phyloP scores from a whole-genome alignment of 1,284 basidiomycete species.

The Malassezia dermatis region DNA sequence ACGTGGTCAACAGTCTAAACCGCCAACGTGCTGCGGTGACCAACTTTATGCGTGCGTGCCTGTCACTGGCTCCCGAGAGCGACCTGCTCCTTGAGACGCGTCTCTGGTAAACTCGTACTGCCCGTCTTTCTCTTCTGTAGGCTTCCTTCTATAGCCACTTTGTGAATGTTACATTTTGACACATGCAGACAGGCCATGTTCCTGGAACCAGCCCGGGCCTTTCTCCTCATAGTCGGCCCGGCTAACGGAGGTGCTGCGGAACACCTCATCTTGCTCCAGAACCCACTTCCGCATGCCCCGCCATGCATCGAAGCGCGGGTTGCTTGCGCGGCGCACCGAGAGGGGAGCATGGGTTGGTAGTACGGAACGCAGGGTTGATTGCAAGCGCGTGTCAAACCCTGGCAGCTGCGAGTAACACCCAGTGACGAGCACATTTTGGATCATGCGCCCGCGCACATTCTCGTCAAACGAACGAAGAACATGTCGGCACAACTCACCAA shows the following conservation, averaged over 20 bases:
- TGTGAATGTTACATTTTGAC: conserved; percentile 4
- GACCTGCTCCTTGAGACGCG: conserved; percentile 44
- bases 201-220: conserved; percentile 64
- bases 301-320: conserved; percentile 75
- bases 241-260: conserved; percentile 55
- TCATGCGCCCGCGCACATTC: conserved; percentile 57
- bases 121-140: background rate
- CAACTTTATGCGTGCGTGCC: conserved; percentile 62
- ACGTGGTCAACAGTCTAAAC: conserved; percentile 88
- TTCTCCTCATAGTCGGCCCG: conserved; percentile 79
- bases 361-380: conserved; percentile 51
- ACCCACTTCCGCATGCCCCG: conserved; percentile 80
- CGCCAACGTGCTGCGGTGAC: conserved; percentile 90
- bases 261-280: conserved; percentile 35
- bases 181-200: conserved; percentile 43
- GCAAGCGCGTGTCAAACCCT: conserved; percentile 52
- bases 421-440: conserved; percentile 32
- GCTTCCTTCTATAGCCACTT: background rate
- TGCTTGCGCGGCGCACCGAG: conserved; percentile 52
- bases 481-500: conserved; percentile 79
- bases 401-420: conserved; percentile 19
- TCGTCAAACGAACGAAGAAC: conserved; percentile 68
- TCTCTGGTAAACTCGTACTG: conserved; percentile 22
- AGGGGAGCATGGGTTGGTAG: conserved; percentile 28
- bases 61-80: conserved; percentile 42